Conservation (phyloP, 352 stramenopile genomes). For the Globisporangium abappressorium region DNA sequence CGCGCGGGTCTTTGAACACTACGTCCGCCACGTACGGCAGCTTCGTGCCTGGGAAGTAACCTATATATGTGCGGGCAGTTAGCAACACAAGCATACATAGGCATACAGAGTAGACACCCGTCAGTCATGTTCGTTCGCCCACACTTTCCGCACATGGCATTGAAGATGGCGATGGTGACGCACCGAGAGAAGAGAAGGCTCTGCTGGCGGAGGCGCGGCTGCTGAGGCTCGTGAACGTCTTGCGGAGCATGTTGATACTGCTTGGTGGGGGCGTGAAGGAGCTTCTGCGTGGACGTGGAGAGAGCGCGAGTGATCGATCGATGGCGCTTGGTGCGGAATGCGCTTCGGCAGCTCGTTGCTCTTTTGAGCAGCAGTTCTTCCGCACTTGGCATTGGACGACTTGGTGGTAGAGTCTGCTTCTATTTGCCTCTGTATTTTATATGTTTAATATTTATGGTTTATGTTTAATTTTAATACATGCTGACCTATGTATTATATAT, state of each 20-base stretch:
- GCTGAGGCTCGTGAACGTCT: constrained; percentile 18
- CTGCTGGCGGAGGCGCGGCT: constrained; percentile 10
- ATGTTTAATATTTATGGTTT: neutral
- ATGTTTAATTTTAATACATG: neutral
- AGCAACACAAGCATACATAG: neutral
- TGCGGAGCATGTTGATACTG: constrained; percentile 12
- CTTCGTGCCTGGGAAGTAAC: constrained; percentile 70
- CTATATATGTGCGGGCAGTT: constrained; percentile 15
- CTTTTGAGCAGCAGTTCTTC: constrained; percentile 3
- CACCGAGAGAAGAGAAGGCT: constrained; percentile 39
- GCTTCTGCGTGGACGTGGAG: neutral
- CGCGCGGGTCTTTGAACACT: constrained; percentile 84
- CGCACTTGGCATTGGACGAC: neutral
- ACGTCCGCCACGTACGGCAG: constrained; percentile 89
- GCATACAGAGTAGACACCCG: neutral
- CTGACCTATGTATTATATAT: neutral
- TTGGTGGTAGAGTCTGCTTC: neutral
- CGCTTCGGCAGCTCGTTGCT: neutral
- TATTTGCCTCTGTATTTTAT: neutral
- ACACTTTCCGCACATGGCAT: neutral
- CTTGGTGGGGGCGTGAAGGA: neutral
- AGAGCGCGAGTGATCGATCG: neutral
- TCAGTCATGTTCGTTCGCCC: neutral
- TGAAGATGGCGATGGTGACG: neutral
- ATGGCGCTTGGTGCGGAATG: neutral